A percentile compares a stretch with the other conserved stretches of the same genome.
phyloP scores from a whole-genome alignment of 371 early-diverging fungal species.

The Mucor lusitanicus region DNA sequence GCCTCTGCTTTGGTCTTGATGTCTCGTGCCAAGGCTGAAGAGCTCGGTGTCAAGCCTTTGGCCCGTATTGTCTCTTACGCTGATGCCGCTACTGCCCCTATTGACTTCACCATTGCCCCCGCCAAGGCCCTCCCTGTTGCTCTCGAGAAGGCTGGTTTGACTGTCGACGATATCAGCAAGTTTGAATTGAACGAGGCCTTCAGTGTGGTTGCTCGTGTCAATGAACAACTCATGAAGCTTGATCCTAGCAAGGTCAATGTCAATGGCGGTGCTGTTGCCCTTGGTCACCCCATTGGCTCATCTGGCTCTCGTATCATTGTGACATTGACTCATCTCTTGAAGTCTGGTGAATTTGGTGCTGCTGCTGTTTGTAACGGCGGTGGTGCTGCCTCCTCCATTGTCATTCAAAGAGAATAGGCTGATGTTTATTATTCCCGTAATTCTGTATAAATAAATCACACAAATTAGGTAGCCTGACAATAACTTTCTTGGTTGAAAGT shows the following conservation, averaged over 20 bases:
- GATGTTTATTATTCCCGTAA: not conserved
- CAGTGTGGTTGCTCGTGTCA: conserved; percentile 86
- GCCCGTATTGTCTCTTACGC: conserved; percentile 79
- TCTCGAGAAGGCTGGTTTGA: conserved; percentile 75
- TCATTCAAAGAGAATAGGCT: conserved; percentile 72
- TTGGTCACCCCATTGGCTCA: conserved; percentile 94
- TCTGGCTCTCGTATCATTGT: conserved; percentile 91
- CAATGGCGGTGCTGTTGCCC: conserved; percentile 90
- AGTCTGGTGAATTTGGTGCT: conserved; percentile 78
- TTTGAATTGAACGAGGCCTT: conserved; percentile 98
- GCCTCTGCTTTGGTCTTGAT: conserved; percentile 94
- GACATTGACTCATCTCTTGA: conserved; percentile 81
- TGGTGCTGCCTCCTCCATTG: conserved; percentile 86
- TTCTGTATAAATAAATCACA: not conserved
- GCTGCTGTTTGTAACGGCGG: conserved; percentile 95
- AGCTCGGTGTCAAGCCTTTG: conserved; percentile 80
- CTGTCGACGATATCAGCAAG: conserved; percentile 71
- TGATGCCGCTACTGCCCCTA: conserved; percentile 85
- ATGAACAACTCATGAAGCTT: conserved; percentile 75
- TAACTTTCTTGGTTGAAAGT: not conserved
- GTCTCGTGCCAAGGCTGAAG: conserved; percentile 74
- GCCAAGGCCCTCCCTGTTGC: conserved; percentile 91
- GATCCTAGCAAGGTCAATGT: conserved; percentile 79
- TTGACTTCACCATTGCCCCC: conserved; percentile 95
- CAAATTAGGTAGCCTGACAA: not conserved